Conservation (phyloP, 768 basidiomycete genomes). For the Galerina marginata region DNA sequence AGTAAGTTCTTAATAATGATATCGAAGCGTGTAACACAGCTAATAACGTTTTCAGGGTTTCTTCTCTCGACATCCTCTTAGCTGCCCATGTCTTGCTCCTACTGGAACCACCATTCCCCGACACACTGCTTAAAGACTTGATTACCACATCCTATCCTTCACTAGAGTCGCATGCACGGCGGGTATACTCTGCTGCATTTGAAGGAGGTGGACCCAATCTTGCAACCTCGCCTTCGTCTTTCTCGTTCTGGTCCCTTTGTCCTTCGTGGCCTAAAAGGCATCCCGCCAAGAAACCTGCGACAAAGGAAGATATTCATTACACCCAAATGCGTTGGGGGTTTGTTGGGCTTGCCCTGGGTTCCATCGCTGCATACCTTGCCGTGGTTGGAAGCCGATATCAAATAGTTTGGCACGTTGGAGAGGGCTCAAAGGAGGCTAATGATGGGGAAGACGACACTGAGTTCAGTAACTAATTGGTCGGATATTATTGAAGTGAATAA, state of each 20-base stretch:
- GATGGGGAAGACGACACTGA: conserved; percentile 15
- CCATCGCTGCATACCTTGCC: conserved; percentile 44
- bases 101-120: conserved; percentile 61
- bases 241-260: conserved; percentile 45
- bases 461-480: too few relatives aligned
- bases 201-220: conserved; percentile 24
- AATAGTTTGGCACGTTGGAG: conserved; percentile 11
- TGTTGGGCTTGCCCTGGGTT: conserved; percentile 49
- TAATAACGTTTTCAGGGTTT: conserved; percentile 47
- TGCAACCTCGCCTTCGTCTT: conserved; percentile 17
- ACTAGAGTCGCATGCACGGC: conserved; percentile 62
- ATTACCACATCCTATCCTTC: conserved; percentile 60
- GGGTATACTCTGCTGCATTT: conserved; percentile 43
- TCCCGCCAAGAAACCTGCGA: conserved; percentile 24
- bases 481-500: too few relatives aligned
- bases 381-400: conserved; percentile 26
- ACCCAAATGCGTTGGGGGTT: conserved; percentile 60
- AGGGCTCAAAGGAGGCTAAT: conserved; percentile 9
- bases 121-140: conserved; percentile 60
- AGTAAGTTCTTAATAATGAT: conserved; percentile 37
- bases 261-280: conserved; percentile 35
- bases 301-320: conserved; percentile 52
- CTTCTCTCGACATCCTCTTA: conserved; percentile 66
- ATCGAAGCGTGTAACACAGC: background rate
- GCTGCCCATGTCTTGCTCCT: conserved; percentile 74